Conservation (phyloP, 257 asterid species). For the Lycium ferocissimum region DNA sequence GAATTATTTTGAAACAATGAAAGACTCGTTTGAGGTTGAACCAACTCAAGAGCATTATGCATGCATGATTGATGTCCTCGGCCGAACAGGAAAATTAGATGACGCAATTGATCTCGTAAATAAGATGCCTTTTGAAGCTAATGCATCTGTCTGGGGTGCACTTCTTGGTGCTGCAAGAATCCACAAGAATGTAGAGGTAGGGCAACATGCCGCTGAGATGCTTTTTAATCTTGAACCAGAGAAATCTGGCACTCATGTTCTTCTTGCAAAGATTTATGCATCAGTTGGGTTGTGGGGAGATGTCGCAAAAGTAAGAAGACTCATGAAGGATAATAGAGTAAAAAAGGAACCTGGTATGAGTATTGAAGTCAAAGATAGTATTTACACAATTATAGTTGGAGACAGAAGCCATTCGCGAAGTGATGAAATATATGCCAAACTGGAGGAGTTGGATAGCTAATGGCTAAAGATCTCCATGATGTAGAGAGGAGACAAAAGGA, state of each 20-base stretch:
- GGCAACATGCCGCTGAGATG: slow-evolving; percentile 27
- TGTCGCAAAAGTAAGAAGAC: slow-evolving; percentile 18
- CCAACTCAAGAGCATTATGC: slow-evolving; percentile 34
- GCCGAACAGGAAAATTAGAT: slow-evolving; percentile 26
- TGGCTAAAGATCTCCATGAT: slow-evolving; percentile 27
- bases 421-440: slow-evolving; percentile 29
- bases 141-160: slow-evolving; percentile 27
- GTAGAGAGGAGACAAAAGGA: slow-evolving; percentile 24
- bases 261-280: slow-evolving; percentile 28
- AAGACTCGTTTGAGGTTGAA: slow-evolving; percentile 5
- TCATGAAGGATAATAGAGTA: slow-evolving; percentile 23
- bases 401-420: slow-evolving; percentile 14
- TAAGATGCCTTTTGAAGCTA: slow-evolving; percentile 27
- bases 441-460: slow-evolving; percentile 20
- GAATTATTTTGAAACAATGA: slow-evolving; percentile 17
- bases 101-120: slow-evolving; percentile 22
- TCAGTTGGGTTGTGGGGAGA: slow-evolving; percentile 30
- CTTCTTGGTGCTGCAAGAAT: slow-evolving; percentile 29
- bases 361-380: slow-evolving; percentile 28
- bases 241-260: slow-evolving; percentile 35
- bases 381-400: slow-evolving; percentile 26
- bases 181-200: slow-evolving; percentile 28
- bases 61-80: slow-evolving; percentile 32
- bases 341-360: slow-evolving; percentile 34
- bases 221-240: slow-evolving; percentile 31